A percentile compares a stretch with the other conserved stretches of the same genome.
Conservation (phyloP, 2,329 filamentous ascomycete species). For the Penicillium sp. region DNA sequence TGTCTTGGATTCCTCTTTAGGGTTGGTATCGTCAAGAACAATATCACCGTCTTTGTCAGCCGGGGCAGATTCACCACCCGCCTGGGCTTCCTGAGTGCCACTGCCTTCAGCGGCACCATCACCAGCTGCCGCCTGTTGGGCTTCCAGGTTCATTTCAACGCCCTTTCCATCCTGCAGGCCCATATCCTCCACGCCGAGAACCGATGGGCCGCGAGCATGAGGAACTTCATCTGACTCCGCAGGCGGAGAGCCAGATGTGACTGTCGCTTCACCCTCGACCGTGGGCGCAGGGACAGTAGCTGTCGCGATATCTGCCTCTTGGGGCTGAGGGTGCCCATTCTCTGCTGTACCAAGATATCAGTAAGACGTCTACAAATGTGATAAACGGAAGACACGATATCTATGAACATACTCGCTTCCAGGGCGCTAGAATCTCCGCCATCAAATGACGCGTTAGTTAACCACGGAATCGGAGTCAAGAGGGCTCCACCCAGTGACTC, state of each 20-base stretch:
- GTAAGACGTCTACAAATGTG: neutral
- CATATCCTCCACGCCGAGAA: conserved; percentile 82
- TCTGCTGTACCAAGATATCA: conserved; percentile 5
- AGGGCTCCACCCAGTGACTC: conserved; percentile 87
- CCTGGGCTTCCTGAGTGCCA: conserved; percentile 10
- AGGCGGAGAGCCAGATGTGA: conserved; percentile 28
- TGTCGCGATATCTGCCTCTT: conserved; percentile 4
- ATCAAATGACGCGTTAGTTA: conserved; percentile 48
- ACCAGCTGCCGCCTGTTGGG: conserved; percentile 4
- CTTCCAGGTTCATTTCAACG: conserved; percentile 41
- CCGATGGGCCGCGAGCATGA: conserved; percentile 79
- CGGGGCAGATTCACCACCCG: conserved; percentile 8
- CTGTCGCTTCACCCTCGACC: conserved; percentile 21
- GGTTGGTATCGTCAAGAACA: conserved; percentile 34
- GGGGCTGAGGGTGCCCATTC: conserved; percentile 2
- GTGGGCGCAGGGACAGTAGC: neutral
- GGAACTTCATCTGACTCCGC: conserved; percentile 63
- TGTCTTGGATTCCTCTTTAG: conserved; percentile 16
- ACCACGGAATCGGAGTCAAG: conserved; percentile 91
- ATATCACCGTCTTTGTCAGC: conserved; percentile 40
- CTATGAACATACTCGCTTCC: conserved; percentile 19
- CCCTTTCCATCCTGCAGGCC: conserved; percentile 66
- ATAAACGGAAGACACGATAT: neutral
- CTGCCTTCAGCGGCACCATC: conserved; percentile 10
- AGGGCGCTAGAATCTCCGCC: conserved; percentile 21